These are phyloP conservation scores for Cicer pinnatifidum DNA, from an alignment of 306 rosid species.

Conservation along the genomic window DNA sequence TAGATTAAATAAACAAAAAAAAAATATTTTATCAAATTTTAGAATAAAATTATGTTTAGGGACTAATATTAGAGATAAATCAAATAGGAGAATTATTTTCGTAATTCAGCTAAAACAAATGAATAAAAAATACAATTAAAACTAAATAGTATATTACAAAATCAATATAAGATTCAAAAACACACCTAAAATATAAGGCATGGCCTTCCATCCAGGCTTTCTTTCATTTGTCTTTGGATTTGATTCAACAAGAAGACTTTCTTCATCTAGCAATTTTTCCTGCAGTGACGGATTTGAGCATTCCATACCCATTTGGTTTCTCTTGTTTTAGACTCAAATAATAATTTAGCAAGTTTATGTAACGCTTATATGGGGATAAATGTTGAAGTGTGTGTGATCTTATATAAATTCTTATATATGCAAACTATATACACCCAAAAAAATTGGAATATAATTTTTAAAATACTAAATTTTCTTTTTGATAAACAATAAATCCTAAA, in stretches of 20 bases:
- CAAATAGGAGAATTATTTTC: no score
- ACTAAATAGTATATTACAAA: no score
- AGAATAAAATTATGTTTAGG: no score
- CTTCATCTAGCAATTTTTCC: slow-evolving; percentile 43
- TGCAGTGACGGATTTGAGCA: slow-evolving; percentile 13
- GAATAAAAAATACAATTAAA: no score
- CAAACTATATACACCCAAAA: not conserved
- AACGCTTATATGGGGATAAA: not conserved
- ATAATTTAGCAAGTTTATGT: not conserved
- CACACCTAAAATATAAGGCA: slow-evolving; percentile 50
- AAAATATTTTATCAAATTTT: no score
- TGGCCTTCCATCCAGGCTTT: slow-evolving; percentile 55
- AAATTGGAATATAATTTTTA: no score
- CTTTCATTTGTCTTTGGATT: not conserved
- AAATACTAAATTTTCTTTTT: no score
- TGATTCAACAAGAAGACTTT: slow-evolving; percentile 15
- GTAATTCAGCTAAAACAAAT: no score
- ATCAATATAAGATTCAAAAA: not conserved
- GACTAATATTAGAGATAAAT: no score
- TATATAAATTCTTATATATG: not conserved
- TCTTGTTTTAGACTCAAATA: not conserved
- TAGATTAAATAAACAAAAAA: no score
- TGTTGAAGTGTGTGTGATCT: not conserved
- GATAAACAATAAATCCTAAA: no score
- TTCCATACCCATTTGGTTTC: slow-evolving; percentile 12